These are phyloP conservation scores for Cytospora paraplurivora DNA, from an alignment of 2,329 filamentous ascomycete species.

Conservation along the genomic window DNA sequence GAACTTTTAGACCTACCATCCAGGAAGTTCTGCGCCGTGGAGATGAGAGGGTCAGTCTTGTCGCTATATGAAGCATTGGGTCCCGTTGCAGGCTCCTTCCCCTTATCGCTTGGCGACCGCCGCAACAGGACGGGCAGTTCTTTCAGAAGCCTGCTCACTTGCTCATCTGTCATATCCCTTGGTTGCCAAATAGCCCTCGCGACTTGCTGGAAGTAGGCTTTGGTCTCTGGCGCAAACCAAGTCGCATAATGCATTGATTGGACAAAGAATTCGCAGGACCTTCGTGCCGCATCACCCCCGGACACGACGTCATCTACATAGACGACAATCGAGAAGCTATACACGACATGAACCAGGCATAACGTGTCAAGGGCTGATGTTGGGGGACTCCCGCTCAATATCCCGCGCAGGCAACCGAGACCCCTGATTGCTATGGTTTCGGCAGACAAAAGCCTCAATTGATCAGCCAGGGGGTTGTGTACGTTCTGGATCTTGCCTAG, in stretches of 20 bases:
- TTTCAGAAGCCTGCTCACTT: conserved; percentile 36
- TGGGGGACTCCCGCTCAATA: conserved; percentile 43
- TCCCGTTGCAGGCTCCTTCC: conserved; percentile 43
- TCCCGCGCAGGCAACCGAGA: conserved; percentile 43
- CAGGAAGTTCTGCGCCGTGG: conserved; percentile 50
- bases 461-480: conserved; percentile 46
- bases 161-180: conserved; percentile 35
- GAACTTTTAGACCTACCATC: conserved; percentile 45
- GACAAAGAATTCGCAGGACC: conserved; percentile 46
- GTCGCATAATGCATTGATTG: conserved; percentile 50
- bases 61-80: conserved; percentile 15
- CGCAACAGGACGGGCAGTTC: conserved; percentile 29
- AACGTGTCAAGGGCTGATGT: conserved; percentile 48
- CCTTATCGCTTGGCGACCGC: conserved; percentile 41
- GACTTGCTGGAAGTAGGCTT: conserved; percentile 46
- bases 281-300: conserved; percentile 42
- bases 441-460: conserved; percentile 44
- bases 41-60: conserved; percentile 43
- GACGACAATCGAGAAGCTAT: conserved; percentile 51
- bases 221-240: conserved; percentile 43
- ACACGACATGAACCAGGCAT: conserved; percentile 55
- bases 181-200: conserved; percentile 54
- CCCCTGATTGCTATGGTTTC: conserved; percentile 45
- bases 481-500: conserved; percentile 45
- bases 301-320: conserved; percentile 32